Base-by-base conservation (phyloP, 495 filamentous ascomycete species). In the Tuber microsphaerosporum region DNA sequence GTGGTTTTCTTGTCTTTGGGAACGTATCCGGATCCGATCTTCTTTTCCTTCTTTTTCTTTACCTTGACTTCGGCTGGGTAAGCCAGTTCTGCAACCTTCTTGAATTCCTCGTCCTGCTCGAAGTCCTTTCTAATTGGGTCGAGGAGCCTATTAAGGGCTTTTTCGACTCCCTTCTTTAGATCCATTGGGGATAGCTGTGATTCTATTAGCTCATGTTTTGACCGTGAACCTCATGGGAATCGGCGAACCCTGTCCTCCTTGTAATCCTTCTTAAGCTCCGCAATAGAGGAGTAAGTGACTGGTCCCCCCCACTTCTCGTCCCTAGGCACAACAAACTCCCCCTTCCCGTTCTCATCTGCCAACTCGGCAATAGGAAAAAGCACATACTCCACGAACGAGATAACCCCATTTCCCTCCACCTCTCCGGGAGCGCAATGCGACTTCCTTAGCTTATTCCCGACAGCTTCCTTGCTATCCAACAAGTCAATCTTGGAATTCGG, bases 401-500 rank as follows among this genome's bases (percentile, higher is more conserved):
- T 84, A 12, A 98, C 82, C 19, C 95, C 95, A 82, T 99, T 99
- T 10, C 90, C 91, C 78, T 97, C 93, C 26, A 92, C 85, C 44
- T 92, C 87, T 76, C 88, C 86, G 2, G 95, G 95, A 45, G 88
- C 88, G 9, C 91, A 91, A 61, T 90, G 87, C 4, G 94, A 92
- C 84, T 97, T 97, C 79, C 89, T 89, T 75, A 97, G 86, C 87
- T 97, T 97, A 85, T 89, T 91, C 72, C 85, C 83, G 5, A 97
- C 89, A 6, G 85, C 82, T 12, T 96, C 93, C 0, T 90, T 84
- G 0, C 88, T 61, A 77, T 99, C 95, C 8, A 99, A 87, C 12
- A 99, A 86, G 83, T 98, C 95, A 78, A 98, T 97, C 86, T 99
- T 97, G 71, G 87, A 91, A 80, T 93, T 91, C 45, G 88, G 86